A percentile compares a stretch with the other conserved stretches of the same genome.
Evolutionary conservation across 345 rosid genomes (phyloP).

Genomic region (Clausena lansium): DNA sequence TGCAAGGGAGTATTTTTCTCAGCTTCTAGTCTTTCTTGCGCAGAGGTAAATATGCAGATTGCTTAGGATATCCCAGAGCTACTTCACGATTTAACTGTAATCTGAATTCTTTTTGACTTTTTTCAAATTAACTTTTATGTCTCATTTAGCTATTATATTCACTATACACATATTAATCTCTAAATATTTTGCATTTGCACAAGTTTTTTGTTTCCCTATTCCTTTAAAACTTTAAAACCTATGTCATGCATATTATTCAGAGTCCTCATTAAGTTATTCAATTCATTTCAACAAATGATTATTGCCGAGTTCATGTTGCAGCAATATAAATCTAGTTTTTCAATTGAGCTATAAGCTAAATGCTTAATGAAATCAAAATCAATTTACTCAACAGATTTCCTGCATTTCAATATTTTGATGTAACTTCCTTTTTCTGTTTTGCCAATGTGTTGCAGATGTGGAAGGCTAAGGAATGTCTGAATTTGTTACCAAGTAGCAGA

Average conservation of each 20-base stretch:
- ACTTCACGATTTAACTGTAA: not conserved
- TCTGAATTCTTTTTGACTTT: not conserved
- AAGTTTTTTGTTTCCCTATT: not conserved
- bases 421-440: slow-evolving; percentile 15
- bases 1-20: slow-evolving; percentile 95
- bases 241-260: not conserved
- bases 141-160: not conserved
- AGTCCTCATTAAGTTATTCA: not conserved
- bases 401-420: not conserved
- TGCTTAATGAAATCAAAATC: not conserved
- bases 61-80: slow-evolving; percentile 9
- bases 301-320: not conserved
- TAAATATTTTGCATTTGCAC: not conserved
- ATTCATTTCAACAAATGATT: not conserved
- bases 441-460: slow-evolving; percentile 62
- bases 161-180: not conserved
- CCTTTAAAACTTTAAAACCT: not conserved
- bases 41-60: slow-evolving; percentile 58
- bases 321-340: not conserved
- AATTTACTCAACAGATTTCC: not conserved
- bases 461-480: slow-evolving; percentile 96
- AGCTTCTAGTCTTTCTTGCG: slow-evolving; percentile 83
- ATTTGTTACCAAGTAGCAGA: slow-evolving; percentile 76
- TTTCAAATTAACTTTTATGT: not conserved
- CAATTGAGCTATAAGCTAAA: not conserved